Conservation (phyloP, 2,329 filamentous ascomycete species). For the Fusarium verticillioides region DNA sequence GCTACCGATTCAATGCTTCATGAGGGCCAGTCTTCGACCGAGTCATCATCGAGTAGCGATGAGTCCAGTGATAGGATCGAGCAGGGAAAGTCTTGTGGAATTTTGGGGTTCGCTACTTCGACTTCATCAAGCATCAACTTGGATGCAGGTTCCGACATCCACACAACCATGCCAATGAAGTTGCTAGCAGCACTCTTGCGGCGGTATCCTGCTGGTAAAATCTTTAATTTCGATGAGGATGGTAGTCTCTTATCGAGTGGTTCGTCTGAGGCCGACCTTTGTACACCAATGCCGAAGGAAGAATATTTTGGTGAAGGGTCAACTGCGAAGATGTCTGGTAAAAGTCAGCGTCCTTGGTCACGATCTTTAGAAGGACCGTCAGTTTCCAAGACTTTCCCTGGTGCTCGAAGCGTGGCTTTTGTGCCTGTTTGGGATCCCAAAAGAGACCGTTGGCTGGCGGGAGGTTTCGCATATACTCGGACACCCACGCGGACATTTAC, state of each 20-base stretch:
- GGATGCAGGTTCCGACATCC: slow-evolving; percentile 24
- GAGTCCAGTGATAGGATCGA: slow-evolving; percentile 28
- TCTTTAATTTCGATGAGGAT: slow-evolving; percentile 57
- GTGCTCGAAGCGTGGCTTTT: slow-evolving; percentile 58
- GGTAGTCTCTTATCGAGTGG: slow-evolving; percentile 50
- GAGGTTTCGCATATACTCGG: slow-evolving; percentile 61
- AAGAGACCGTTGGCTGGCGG: slow-evolving; percentile 60
- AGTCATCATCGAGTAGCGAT: slow-evolving; percentile 43
- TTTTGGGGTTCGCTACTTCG: slow-evolving; percentile 55
- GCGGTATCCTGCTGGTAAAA: slow-evolving; percentile 58
- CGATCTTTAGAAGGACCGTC: slow-evolving; percentile 10
- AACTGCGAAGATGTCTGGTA: background rate
- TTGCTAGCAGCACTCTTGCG: slow-evolving; percentile 55
- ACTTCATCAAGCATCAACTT: slow-evolving; percentile 49
- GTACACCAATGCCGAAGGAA: background rate
- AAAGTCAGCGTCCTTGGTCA: slow-evolving; percentile 6
- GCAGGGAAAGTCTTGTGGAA: slow-evolving; percentile 37
- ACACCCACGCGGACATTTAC: slow-evolving; percentile 57
- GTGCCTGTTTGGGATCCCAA: slow-evolving; percentile 61
- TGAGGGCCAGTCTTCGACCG: slow-evolving; percentile 29
- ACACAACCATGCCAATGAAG: slow-evolving; percentile 50
- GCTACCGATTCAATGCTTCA: slow-evolving; percentile 26
- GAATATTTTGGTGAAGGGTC: background rate
- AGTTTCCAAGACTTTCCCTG: slow-evolving; percentile 53
- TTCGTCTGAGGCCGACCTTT: slow-evolving; percentile 45